Base-by-base conservation (phyloP, 2,329 filamentous ascomycete genomes). In the Sclerotinia nivalis region DNA sequence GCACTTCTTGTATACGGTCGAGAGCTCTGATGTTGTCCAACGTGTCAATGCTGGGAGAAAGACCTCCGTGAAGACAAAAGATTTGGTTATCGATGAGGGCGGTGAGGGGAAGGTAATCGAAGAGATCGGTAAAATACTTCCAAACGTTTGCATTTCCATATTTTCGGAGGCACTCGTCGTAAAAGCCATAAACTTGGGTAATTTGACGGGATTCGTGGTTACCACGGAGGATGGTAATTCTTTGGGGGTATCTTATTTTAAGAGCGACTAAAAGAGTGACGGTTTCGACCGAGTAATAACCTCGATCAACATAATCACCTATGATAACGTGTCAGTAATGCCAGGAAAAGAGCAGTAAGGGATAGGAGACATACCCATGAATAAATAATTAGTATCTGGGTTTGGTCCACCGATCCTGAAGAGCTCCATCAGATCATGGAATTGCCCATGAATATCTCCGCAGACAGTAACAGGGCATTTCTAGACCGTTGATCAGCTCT, bases 131-230 rank as follows among this genome's bases (percentile, higher is more conserved):
- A 81, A 97, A 99, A 80, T 93, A 97, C 85, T 97, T 97, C 96
- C 96, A 99, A 73, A 99, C 96, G 77, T 97, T 98, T 73, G 96
- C 95, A 79, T 97, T 98, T 81, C 96, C 96, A 80, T 99, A 99
- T 84, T 99, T 99, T 80, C 94, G 92, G 77, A 98, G 88, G 81
- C 96, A 99, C 82, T 99, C 96, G 81, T 98, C 96, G 84, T 99
- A 99, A 84, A 99, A 99, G 73, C 96, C 96, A 81, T 99, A 99
- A 71, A 99, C 96, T 82, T 98, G 95, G 59, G 96, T 99, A 81
- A 99, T 99, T 83, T 99, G 96, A 77, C 96, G 91, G 74, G 94
- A 97, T 84, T 99, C 96, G 87, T 99, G 96, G 83, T 99, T 99
- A 79, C 96, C 96, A 80, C 96, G 94, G 76, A 99, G 91, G 80